Evolutionary conservation across 2,329 filamentous ascomycete genomes (phyloP), one percentile per base, ranked within the genome.

Genomic region (Aspergillus puulaauensis): DNA sequence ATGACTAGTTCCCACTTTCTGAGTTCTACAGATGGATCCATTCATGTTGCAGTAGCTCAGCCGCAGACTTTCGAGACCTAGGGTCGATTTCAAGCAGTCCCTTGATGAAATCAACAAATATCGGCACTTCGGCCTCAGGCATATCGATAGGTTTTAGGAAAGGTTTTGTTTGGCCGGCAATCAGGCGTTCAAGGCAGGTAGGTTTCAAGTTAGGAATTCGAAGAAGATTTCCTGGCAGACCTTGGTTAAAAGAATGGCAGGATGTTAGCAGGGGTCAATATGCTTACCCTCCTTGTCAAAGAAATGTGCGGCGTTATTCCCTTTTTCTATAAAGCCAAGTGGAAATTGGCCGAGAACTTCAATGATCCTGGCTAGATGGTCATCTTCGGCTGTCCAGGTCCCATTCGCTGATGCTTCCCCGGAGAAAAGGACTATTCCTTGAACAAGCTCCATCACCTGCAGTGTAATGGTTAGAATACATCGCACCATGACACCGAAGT

Each of bases 81-180:
- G 68, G 66, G 56, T 71, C 64, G 35, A 68, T 65, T 49, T 54
- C 48, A 37, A 70, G 62, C 64, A 69, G 68, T 12, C 64, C 58
- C 47, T 45, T 58, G 1, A 69, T 9, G 44, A 68, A 69, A 57
- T 70, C 64, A 40, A 70, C 52, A 43, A 69, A 68, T 3, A 68
- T 48, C 12, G 64, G 63, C 11, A 70, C 59, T 57, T 68, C 66
- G 24, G 58, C 51, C 27, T 64, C 49, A 11, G 64, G 50, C 65
- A 70, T 68, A 50, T 68, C 66, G 19, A 21, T 21, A n/a, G 68
- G 66, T 40, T 61, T 66, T 9, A 61, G 37, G 33, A 70, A 68
- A 17, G 66, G 68, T 31, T 56, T 59, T 43, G 53, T 59, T n/a
- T 50, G 39, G 47, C 68, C 64, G 49, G 67, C 58, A 12, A 69